These are phyloP conservation scores for Clarireedia hainanense DNA, from an alignment of 2,329 filamentous ascomycete species.

Conservation along the genomic window DNA sequence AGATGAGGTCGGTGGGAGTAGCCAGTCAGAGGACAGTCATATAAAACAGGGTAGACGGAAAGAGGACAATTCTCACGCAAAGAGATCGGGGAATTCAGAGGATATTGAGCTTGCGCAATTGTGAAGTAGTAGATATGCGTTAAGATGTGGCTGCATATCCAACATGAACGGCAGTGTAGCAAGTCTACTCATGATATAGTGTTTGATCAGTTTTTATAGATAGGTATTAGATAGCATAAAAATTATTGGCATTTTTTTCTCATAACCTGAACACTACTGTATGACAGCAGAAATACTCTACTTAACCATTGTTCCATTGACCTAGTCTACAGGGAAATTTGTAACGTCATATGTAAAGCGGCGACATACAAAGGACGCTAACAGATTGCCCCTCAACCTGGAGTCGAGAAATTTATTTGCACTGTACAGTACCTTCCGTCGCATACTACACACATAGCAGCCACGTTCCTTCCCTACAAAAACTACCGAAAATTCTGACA, in stretches of 20 bases:
- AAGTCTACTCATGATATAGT: no score
- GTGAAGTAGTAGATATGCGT: neutral
- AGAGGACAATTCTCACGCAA: neutral
- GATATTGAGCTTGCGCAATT: slow-evolving; percentile 1
- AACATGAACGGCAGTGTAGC: no score
- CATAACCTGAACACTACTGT: no score
- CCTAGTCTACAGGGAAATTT: no score
- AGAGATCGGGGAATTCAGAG: neutral
- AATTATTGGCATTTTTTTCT: no score
- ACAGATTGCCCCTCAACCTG: neutral
- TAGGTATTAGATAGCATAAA: no score
- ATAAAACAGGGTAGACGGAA: neutral
- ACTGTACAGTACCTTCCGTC: neutral
- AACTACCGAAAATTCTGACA: neutral
- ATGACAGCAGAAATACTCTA: no score
- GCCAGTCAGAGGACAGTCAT: neutral
- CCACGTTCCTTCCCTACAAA: neutral
- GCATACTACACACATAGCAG: neutral
- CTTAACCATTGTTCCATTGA: no score
- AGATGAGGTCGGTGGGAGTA: neutral
- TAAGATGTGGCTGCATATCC: no score
- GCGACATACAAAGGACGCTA: neutral
- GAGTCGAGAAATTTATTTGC: no score
- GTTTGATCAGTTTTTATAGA: no score
- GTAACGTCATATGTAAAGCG: no score